phyloP scores from a whole-genome alignment of 371 early-diverging fungal species.

The Mucor indicus region DNA sequence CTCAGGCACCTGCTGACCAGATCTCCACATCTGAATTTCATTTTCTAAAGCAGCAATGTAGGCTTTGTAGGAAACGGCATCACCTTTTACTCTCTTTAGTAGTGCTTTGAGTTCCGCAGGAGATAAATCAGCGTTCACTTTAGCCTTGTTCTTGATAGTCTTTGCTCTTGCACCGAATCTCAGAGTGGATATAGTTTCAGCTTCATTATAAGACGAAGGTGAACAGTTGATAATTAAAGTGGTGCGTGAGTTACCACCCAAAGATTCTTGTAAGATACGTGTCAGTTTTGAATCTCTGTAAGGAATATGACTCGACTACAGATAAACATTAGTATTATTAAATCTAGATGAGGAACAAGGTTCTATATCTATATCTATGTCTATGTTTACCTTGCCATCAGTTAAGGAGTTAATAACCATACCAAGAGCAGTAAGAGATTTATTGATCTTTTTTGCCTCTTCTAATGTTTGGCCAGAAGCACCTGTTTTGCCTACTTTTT shows the following conservation, averaged over 20 bases:
- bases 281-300: constrained; percentile 99
- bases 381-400: constrained; percentile 72
- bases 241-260: constrained; percentile 97
- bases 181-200: constrained; percentile 95
- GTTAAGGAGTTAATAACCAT: constrained; percentile 93
- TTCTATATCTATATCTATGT: not conserved
- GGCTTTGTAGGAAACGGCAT: constrained; percentile 73
- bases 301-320: constrained; percentile 91
- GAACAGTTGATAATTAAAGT: constrained; percentile 97
- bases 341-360: not conserved
- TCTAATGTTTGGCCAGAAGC: constrained; percentile 98
- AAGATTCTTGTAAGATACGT: constrained; percentile 96
- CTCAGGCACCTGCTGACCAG: constrained; percentile 73
- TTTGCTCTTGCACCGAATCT: constrained; percentile 98
- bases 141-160: constrained; percentile 98
- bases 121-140: constrained; percentile 92
- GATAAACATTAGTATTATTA: not conserved
- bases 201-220: constrained; percentile 93
- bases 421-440: constrained; percentile 88
- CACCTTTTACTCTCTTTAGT: constrained; percentile 84
- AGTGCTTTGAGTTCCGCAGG: constrained; percentile 91
- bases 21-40: constrained; percentile 87
- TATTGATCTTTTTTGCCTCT: constrained; percentile 99
- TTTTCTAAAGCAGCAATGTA: constrained; percentile 84
- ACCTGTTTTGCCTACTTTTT: constrained; percentile 96